Evolutionary conservation across 768 basidiomycete species (phyloP).

Genomic region (Gloeostereum incarnatum): DNA sequence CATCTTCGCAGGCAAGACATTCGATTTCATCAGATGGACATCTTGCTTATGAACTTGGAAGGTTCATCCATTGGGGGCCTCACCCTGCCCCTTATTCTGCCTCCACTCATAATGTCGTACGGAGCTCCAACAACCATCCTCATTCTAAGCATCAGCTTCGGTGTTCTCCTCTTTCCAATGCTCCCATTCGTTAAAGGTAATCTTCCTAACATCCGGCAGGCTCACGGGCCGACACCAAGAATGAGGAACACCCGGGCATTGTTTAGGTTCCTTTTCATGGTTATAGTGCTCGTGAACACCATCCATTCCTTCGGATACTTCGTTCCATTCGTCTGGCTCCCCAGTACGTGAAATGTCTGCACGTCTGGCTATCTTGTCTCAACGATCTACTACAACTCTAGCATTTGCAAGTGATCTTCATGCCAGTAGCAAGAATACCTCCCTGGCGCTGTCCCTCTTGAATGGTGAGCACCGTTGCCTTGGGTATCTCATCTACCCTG

Average conservation of each 20-base stretch:
- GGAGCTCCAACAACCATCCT: conserved; percentile 15
- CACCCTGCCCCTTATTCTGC: conserved; percentile 16
- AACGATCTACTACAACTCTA: too few relatives aligned
- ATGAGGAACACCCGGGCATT: conserved; percentile 10
- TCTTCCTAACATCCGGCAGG: conserved; percentile 12
- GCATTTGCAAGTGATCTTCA: conserved; percentile 14
- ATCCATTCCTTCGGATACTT: conserved; percentile 18
- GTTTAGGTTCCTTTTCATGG: conserved; percentile 14
- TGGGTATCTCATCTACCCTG: too few relatives aligned
- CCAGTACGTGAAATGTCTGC: conserved; percentile 9
- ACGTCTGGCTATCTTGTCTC: not conserved
- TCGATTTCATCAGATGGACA: too few relatives aligned
- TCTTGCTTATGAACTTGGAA: too few relatives aligned
- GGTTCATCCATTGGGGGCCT: conserved; percentile 18
- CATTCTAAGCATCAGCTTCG: conserved; percentile 14
- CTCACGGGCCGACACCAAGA: conserved; percentile 13
- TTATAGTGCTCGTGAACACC: conserved; percentile 14
- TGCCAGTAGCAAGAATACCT: conserved; percentile 8
- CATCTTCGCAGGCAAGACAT: conserved; percentile 19
- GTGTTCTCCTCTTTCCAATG: conserved; percentile 12
- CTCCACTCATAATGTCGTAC: conserved; percentile 13
- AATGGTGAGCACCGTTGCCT: conserved; percentile 13
- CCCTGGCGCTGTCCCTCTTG: conserved; percentile 13
- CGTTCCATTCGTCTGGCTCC: conserved; percentile 17
- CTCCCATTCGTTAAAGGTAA: conserved; percentile 17